These are phyloP conservation scores for Noccaea caerulescens DNA, from an alignment of 345 rosid genomes.

Conservation along the genomic window DNA sequence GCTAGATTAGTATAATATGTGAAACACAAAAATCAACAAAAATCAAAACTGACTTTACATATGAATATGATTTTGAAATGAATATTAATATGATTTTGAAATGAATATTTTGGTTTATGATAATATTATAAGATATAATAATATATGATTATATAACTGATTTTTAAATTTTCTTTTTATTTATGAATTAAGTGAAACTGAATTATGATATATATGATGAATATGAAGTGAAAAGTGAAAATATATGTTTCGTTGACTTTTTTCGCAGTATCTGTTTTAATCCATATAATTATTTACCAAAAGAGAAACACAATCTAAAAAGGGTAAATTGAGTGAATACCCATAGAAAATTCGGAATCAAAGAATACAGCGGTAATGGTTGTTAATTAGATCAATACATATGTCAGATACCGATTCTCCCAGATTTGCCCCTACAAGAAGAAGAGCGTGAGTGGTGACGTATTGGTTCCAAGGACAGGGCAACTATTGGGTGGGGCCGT, in stretches of 20 bases:
- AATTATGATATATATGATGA: neutral
- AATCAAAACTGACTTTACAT: neutral
- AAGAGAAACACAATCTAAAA: neutral
- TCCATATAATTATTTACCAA: no score
- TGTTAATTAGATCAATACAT: no score
- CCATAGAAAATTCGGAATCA: no score
- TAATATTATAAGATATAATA: neutral
- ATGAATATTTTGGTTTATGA: neutral
- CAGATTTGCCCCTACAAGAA: no score
- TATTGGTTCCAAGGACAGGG: no score
- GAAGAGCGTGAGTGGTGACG: no score
- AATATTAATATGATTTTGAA: neutral
- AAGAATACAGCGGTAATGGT: no score
- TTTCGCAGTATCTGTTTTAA: neutral
- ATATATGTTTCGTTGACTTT: neutral
- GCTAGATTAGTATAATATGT: neutral
- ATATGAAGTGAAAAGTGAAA: no score
- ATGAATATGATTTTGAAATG: neutral
- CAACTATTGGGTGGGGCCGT: no score
- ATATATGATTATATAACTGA: neutral
- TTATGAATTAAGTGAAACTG: neutral
- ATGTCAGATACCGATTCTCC: no score
- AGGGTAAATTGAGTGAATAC: no score
- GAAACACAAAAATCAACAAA: neutral
- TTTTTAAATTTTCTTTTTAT: neutral